Base-by-base conservation (phyloP, 2,329 filamentous ascomycete genomes). In the Aspergillus melleus region DNA sequence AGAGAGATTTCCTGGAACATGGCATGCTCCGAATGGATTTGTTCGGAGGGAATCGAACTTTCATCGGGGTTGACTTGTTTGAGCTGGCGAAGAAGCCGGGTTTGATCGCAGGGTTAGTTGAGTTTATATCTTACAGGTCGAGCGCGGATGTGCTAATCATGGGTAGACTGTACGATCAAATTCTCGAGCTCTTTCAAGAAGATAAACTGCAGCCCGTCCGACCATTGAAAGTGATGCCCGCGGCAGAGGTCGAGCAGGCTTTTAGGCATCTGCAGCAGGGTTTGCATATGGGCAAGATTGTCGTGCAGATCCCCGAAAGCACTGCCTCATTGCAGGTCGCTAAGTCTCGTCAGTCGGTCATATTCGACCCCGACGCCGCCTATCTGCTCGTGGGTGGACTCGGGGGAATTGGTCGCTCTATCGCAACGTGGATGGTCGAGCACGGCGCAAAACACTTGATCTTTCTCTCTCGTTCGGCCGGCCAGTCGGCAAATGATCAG, bases 221-320 rank as follows among this genome's bases (percentile, higher is more conserved):
- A 0, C 61, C 65, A 1, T 16, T 62, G 6, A 63, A 42, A 14
- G 16, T 56, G 0, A 66, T 63, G n/a, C 39, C 47, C 1, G 64
- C 60, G 0, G 14, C 2, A 2, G 32, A 62, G 6, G 53, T 65
- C 11, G 22, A 36, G 11, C 52, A 60, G 9, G 62, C 64, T 0
- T 66, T 67, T n/a, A n/a, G 60, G 6, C 51, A 62, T 47, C 63
- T 67, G 64, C 65, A 67, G 24, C 39, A 44, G 1, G 65, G 65
- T 4, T 29, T 20, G 2, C 65, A 67, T 22, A 52, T 65, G n/a
- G 65, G 65, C 2, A 66, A 67, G 44, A 46, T 66, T 10, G 4
- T 67, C 11, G 46, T 67, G 1, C 63, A 5, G 29, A 50, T 32
- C 52, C 53, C 20, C 14, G 54, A 53, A 11, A 42, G 24, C 9